Evolutionary conservation across 2,329 filamentous ascomycete species (phyloP).

Genomic region (Setomelanomma holmii): DNA sequence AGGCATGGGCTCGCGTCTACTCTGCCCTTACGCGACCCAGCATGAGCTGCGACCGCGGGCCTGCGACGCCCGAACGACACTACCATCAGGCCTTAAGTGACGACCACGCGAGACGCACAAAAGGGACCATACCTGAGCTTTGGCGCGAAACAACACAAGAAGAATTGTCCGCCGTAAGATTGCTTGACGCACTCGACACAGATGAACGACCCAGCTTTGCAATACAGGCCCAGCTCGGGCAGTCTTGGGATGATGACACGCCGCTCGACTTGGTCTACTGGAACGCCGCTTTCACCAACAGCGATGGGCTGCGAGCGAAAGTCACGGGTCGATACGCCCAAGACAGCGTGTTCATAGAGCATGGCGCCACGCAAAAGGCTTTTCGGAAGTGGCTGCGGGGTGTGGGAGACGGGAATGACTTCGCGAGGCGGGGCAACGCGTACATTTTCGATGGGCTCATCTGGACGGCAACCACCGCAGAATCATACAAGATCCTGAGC

Average conservation of each 20-base stretch:
- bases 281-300: constrained; percentile 30
- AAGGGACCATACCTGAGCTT: constrained; percentile 10
- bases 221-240: constrained; percentile 6
- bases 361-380: constrained; percentile 20
- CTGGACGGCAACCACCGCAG: constrained; percentile 35
- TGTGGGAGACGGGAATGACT: constrained; percentile 13
- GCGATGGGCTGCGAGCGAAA: constrained; percentile 21
- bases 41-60: background rate
- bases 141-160: constrained; percentile 8
- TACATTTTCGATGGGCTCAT: constrained; percentile 35
- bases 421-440: constrained; percentile 13
- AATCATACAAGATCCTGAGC: constrained; percentile 38
- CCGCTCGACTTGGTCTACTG: constrained; percentile 29
- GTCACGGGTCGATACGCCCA: constrained; percentile 24
- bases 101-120: constrained; percentile 10
- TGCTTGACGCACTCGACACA: constrained; percentile 30
- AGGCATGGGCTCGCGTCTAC: background rate
- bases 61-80: constrained; percentile 1
- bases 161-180: constrained; percentile 16
- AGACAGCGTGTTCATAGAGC: constrained; percentile 20
- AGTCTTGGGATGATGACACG: constrained; percentile 8
- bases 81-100: constrained; percentile 13
- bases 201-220: constrained; percentile 37
- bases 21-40: background rate
- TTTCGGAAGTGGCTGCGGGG: constrained; percentile 39